Evolutionary conservation across 164 flowering plant genomes (phyloP), one percentile per base, ranked within the genome.

Genomic region (Piper longum): DNA sequence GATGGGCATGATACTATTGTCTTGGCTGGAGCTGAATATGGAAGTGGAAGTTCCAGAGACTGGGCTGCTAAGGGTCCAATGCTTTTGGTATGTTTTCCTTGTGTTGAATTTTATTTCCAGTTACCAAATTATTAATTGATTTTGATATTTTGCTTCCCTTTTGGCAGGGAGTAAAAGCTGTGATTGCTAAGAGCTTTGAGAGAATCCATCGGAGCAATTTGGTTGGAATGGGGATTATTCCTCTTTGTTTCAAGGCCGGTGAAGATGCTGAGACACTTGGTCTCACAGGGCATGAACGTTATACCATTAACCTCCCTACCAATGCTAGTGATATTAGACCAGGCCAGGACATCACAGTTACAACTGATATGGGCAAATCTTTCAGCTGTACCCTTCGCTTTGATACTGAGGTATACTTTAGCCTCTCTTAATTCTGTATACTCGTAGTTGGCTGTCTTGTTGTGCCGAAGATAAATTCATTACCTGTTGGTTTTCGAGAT

Each of bases 61-160:
- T 86, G 88, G 88, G 91, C 91, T 66, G 88, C 91, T 60, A 86
- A 86, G 78, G 91, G 91, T 43, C 91, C 91, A 26, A 82, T 84
- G 91, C 57, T 86, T 45, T 66, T 75, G 84, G 88, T 84, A 26
- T 72, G 80, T 67, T 12, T 60, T 48, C 39, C 5, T 62, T 7
- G 13, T 14, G n/a, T 60, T 45, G 4, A 2, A 36, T 16, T 54
- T 6, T 17, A 40, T 42, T 3, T 42, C 43, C 5, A 16, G 3
- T 64, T 43, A 3, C 42, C 4, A 2, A 48, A 48, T 48, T 12
- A 3, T 48, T 48, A 48, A 39, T 14, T 26, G 14, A 44, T 43
- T 4, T 4, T 26, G 48, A 19, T 36, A 43, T 5, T 16, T 43
- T 43, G 42, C 12, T 41, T 41, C 40, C 8, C 14, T 11, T 59